Percentiles rank a stretch among this genome's conserved stretches.
These are phyloP conservation scores for Flaveria floridana DNA, from an alignment of 140 eudicot genomes.

Conservation along the genomic window DNA sequence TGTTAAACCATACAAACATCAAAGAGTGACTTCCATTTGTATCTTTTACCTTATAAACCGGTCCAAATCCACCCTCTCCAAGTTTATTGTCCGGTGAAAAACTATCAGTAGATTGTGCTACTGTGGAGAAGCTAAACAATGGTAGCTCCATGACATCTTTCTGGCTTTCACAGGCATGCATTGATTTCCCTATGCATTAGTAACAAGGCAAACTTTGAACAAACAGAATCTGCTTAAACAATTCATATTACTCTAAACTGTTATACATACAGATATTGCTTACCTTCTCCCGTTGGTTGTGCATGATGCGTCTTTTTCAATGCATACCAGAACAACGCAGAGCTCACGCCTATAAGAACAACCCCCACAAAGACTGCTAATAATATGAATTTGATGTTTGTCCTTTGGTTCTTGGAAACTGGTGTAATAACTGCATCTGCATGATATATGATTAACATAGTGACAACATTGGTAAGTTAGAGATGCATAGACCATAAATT, in stretches of 20 bases:
- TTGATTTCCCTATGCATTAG: conserved; percentile 14
- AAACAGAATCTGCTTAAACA: not conserved
- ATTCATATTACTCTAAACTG: not conserved
- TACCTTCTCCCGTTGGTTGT: conserved; percentile 25
- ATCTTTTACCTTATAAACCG: conserved; percentile 36
- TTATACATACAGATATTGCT: not conserved
- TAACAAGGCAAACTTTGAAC: not conserved
- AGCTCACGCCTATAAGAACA: conserved; percentile 30
- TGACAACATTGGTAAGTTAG: not conserved
- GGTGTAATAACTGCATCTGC: conserved; percentile 10
- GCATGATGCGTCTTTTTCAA: conserved; percentile 23
- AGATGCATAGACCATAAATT: not conserved
- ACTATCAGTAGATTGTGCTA: conserved; percentile 20
- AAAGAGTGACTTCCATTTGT: not conserved
- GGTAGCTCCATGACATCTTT: conserved; percentile 28
- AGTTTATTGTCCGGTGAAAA: conserved; percentile 26
- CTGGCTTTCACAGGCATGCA: conserved; percentile 4
- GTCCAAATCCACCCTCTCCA: conserved; percentile 28
- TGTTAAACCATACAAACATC: conserved; percentile 15
- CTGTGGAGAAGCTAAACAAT: conserved; percentile 21
- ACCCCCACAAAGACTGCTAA: not conserved
- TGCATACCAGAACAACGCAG: conserved; percentile 14
- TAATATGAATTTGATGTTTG: conserved; percentile 20
- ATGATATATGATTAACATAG: conserved; percentile 1
- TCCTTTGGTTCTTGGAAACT: conserved; percentile 3